Conservation (phyloP, 352 stramenopile species). For the Aphanomyces cochlioides region DNA sequence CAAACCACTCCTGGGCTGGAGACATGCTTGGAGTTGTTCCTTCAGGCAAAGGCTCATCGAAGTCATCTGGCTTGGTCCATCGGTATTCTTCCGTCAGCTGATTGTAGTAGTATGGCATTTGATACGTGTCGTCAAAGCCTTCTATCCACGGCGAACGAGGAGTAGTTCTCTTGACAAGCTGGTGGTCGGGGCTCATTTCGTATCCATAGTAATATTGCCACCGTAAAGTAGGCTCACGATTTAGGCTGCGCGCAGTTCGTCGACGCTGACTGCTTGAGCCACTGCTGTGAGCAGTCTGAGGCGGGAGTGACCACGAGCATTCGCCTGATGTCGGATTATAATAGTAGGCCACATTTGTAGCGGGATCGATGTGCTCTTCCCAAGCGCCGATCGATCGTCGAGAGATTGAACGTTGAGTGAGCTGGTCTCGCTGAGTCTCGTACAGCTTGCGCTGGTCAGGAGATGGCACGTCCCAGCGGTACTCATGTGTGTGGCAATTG, state of each 20-base stretch:
- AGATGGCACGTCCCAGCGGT: slow-evolving; percentile 62
- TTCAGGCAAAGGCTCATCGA: slow-evolving; percentile 46
- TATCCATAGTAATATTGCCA: slow-evolving; percentile 80
- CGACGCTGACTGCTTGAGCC: slow-evolving; percentile 8
- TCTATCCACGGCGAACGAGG: slow-evolving; percentile 63
- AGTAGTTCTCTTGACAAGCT: slow-evolving; percentile 35
- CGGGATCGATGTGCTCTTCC: slow-evolving; percentile 59
- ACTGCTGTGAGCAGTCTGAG: slow-evolving; percentile 43
- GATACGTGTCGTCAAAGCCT: slow-evolving; percentile 46
- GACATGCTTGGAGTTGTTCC: slow-evolving; percentile 40
- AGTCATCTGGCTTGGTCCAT: slow-evolving; percentile 68
- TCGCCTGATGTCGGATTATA: slow-evolving; percentile 49
- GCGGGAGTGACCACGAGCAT: slow-evolving; percentile 55
- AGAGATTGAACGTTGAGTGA: slow-evolving; percentile 38
- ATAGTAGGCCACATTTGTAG: slow-evolving; percentile 68
- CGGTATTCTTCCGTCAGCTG: slow-evolving; percentile 68
- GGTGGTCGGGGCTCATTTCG: slow-evolving; percentile 43
- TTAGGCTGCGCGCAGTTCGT: neutral
- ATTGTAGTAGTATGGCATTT: slow-evolving; percentile 64
- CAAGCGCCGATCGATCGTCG: slow-evolving; percentile 41
- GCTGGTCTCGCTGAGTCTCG: slow-evolving; percentile 39
- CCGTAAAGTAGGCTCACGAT: slow-evolving; percentile 42
- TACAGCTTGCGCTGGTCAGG: slow-evolving; percentile 44
- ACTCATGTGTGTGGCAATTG: slow-evolving; percentile 66
- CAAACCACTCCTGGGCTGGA: slow-evolving; percentile 55